These are phyloP conservation scores for Pseudevernia furfuracea DNA, from an alignment of 495 filamentous ascomycete species.

Conservation along the genomic window DNA sequence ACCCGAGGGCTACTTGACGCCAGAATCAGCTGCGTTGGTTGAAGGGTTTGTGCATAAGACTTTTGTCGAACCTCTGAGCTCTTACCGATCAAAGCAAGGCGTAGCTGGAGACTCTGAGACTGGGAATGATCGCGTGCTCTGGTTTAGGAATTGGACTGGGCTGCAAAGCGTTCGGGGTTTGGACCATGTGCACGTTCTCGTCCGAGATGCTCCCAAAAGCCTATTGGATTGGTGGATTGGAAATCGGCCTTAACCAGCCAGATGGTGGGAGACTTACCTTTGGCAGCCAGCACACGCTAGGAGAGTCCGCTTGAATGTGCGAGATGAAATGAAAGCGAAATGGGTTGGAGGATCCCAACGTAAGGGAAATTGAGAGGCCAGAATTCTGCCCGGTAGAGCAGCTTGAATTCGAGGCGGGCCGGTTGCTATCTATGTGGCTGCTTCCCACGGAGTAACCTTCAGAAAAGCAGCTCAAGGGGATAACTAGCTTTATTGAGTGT, in stretches of 20 bases:
- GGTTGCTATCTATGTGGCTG: not conserved
- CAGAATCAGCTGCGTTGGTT: constrained; percentile 46
- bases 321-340: not conserved
- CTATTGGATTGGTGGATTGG: constrained; percentile 19
- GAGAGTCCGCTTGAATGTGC: not conserved
- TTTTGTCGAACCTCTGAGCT: constrained; percentile 39
- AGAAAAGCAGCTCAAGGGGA: not conserved
- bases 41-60: constrained; percentile 50
- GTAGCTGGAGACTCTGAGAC: constrained; percentile 25
- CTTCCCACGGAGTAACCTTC: not conserved
- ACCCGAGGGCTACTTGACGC: constrained; percentile 56
- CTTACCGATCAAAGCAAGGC: constrained; percentile 33
- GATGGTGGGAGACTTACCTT: not conserved
- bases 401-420: not conserved
- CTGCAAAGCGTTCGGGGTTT: constrained; percentile 66
- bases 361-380: not conserved
- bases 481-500: not conserved
- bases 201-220: constrained; percentile 17
- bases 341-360: not conserved
- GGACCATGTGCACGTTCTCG: constrained; percentile 52
- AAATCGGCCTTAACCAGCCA: constrained; percentile 11
- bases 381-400: not conserved
- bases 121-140: constrained; percentile 52
- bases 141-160: constrained; percentile 75
- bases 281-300: not conserved